Evolutionary conservation across 2,329 filamentous ascomycete genomes (phyloP), one percentile per base, ranked within the genome.

Genomic region (Sporothrix brasiliensis): DNA sequence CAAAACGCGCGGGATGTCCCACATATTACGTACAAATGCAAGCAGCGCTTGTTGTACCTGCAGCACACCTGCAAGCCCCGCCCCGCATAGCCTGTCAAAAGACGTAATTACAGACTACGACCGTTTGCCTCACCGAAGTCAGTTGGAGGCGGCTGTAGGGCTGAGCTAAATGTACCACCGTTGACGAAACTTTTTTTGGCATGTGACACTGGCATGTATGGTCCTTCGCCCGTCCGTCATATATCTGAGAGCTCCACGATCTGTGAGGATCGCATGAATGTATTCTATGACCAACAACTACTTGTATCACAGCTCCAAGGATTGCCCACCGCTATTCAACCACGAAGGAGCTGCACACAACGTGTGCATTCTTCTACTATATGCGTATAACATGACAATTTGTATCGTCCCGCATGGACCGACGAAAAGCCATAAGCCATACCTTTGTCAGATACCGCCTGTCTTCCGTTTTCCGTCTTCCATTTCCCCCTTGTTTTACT

Each of bases 141-240:
- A 24, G 24, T 1, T 24, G 24, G 24, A 24, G 24, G 24, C 24
- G 24, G 24, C 24, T 24, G 24, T 24, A 24, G 24, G 24, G 24
- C 24, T 24, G 24, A 24, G 2, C 24, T 24, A 24, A 2, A 24
- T 24, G 24, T 24, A 24, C 24, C 24, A 24, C 24, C 24, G 24
- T 27, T 21, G 16, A 63, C 39, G 39, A 47, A 27, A 47, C 60
- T 5, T n/a, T 41, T 49, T 50, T 65, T 47, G 44, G 44, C 49
- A 50, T 24, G 61, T 65, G 61, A 65, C 61, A 65, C 61, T 49
- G 50, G 61, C 61, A 65, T 65, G 30, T n/a, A 11, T 34, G 34
- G 9, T 2, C 14, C 19, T 47, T 65, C 24, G 14, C 21, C 44
- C 5, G 16, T 63, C 0, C 14, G 21, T 19, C 44, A 14, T 47